Evolutionary conservation across 2,329 filamentous ascomycete genomes (phyloP).

Genomic region (Bipolaris gigantea): DNA sequence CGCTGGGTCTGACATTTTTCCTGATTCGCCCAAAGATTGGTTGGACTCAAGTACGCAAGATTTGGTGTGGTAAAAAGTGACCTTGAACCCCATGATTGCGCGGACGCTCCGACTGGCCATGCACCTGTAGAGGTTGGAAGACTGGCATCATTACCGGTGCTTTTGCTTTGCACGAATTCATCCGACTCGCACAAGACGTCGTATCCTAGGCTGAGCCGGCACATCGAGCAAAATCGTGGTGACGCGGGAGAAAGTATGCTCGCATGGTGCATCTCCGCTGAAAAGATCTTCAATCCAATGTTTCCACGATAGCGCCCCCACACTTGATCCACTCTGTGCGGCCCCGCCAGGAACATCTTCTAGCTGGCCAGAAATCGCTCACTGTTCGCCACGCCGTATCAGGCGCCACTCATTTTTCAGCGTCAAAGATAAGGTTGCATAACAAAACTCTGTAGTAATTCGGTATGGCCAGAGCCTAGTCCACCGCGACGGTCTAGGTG

Average conservation of each 20-base stretch:
- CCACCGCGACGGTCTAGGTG: slow-evolving; percentile 7
- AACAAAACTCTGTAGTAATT: slow-evolving; percentile 17
- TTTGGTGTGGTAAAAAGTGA: background rate
- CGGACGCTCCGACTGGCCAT: background rate
- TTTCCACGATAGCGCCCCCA: slow-evolving; percentile 14
- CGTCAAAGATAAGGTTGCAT: slow-evolving; percentile 43
- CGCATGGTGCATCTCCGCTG: slow-evolving; percentile 26
- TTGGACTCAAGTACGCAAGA: background rate
- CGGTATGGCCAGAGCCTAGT: slow-evolving; percentile 4
- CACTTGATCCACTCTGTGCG: slow-evolving; percentile 8
- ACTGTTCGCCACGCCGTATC: slow-evolving; percentile 8
- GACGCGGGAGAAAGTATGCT: background rate
- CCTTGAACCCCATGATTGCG: background rate
- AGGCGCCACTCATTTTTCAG: slow-evolving; percentile 28
- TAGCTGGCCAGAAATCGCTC: slow-evolving; percentile 10
- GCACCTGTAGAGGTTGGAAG: background rate
- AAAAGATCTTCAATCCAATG: background rate
- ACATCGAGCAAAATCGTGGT: background rate
- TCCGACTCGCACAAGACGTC: background rate
- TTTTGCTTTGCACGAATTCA: background rate
- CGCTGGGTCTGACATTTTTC: background rate
- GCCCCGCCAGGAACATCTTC: slow-evolving; percentile 17
- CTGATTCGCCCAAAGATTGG: too few relatives aligned
- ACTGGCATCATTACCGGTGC: background rate
- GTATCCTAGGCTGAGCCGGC: background rate